Evolutionary conservation across 1,284 basidiomycete genomes (phyloP).

Genomic region (Tranzscheliella williamsii): DNA sequence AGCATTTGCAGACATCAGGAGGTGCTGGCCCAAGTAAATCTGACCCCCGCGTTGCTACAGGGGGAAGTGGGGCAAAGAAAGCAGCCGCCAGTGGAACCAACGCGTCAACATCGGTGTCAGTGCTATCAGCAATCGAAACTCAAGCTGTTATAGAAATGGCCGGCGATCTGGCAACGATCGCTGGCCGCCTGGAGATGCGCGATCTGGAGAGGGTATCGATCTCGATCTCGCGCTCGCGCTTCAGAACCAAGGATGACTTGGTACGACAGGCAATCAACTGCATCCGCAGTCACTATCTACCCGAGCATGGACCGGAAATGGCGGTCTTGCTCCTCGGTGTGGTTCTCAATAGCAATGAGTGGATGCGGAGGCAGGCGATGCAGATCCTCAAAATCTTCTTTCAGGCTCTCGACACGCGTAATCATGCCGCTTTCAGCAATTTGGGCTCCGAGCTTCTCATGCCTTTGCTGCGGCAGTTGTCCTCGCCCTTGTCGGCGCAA

Average conservation of each 20-base stretch:
- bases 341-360: constrained; percentile 80
- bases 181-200: constrained; percentile 72
- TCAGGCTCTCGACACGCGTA: constrained; percentile 78
- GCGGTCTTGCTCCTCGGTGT: constrained; percentile 81
- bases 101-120: constrained; percentile 19
- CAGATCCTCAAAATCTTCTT: constrained; percentile 86
- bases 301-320: constrained; percentile 70
- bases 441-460: constrained; percentile 84
- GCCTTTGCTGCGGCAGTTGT: constrained; percentile 82
- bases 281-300: constrained; percentile 78
- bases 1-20: constrained; percentile 14
- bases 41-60: constrained; percentile 15
- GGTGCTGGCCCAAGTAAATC: constrained; percentile 17
- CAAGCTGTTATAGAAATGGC: constrained; percentile 73
- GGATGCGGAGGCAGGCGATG: constrained; percentile 81
- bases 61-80: constrained; percentile 5
- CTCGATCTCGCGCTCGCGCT: constrained; percentile 83
- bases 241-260: constrained; percentile 91
- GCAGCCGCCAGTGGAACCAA: neutral
- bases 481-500: constrained; percentile 79
- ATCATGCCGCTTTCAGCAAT: constrained; percentile 68
- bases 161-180: constrained; percentile 73
- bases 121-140: constrained; percentile 67
- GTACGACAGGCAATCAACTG: constrained; percentile 83
- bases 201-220: constrained; percentile 83